Evolutionary conservation across 768 basidiomycete species (phyloP), one percentile per base, ranked within the genome.

Genomic region (Lepiota brunneoincarnata): DNA sequence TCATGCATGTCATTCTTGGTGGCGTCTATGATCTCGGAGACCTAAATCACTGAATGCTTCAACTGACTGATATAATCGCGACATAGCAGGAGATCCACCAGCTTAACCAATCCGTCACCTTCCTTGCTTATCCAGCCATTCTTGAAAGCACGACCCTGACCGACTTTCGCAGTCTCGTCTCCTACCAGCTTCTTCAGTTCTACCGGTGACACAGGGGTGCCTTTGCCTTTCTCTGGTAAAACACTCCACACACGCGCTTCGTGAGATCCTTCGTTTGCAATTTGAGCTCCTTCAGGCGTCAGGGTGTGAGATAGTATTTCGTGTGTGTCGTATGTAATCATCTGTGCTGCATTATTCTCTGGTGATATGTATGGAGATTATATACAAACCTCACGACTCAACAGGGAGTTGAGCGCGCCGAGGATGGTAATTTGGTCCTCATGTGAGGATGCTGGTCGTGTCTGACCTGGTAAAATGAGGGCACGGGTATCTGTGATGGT

Each of bases 101-200:
- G 76, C 73, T 90, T 89, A 42, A 96, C 83, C 59, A 99, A 82
- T 17, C 89, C 91, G 58, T 83, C 80, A 6, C 90, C 92, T 59
- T 96, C 89, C 69, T 98, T 98, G 18, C 76, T 79, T 58, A 98
- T 93, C 97, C 97, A 99, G 52, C 89, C 91, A 62, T 90, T 93
- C 75, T 95, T 98, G 81, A 99, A 97, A 17, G 96, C 97, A 59
- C 89, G 82, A 7, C 89, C 89, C 73, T 98, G 97, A 0, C 97
- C 97, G 54, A 98, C 82, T 72, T 95, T 97, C 14, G 92, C 86
- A 6, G 84, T 80, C 62, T 97, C 93, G 54, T 91, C 89, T 12
- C 96, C 96, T 12, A 98, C 81, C 55, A 69, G 68, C 56, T 80
- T 79, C 70, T 89, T 90, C 12, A 98, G 75, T 54, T 89, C 81